These are phyloP conservation scores for Royoungia palumana DNA, from an alignment of 768 basidiomycete genomes.

Conservation along the genomic window DNA sequence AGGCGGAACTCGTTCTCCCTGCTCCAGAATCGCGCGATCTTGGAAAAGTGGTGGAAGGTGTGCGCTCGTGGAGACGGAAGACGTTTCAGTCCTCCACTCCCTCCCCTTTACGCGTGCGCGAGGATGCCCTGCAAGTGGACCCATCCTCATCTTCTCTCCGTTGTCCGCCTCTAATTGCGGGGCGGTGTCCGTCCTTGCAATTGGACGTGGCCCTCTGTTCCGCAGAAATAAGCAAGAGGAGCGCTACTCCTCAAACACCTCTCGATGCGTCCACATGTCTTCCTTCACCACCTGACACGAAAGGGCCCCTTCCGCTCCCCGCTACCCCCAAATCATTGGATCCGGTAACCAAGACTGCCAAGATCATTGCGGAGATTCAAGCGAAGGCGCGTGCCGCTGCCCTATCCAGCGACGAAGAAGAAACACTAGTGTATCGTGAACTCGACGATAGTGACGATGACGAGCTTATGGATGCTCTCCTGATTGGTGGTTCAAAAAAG, in stretches of 20 bases:
- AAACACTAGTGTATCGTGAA: constrained; percentile 36
- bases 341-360: constrained; percentile 44
- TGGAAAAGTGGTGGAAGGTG: constrained; percentile 33
- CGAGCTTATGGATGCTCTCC: constrained; percentile 29
- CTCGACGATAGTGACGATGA: constrained; percentile 55
- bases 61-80: constrained; percentile 43
- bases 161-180: constrained; percentile 7
- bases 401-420: constrained; percentile 44
- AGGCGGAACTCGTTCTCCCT: constrained; percentile 48
- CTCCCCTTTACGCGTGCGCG: neutral
- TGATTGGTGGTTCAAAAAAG: constrained; percentile 1
- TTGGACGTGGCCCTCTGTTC: constrained; percentile 10
- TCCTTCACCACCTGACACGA: constrained; percentile 26
- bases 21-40: constrained; percentile 24
- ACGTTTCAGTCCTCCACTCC: constrained; percentile 20
- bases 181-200: neutral
- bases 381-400: constrained; percentile 51
- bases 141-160: constrained; percentile 7
- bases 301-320: constrained; percentile 21
- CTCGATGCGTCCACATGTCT: constrained; percentile 7
- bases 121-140: constrained; percentile 19
- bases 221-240: constrained; percentile 2
- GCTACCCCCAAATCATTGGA: constrained; percentile 33
- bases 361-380: constrained; percentile 63
- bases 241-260: constrained; percentile 12